Evolutionary conservation across 352 stramenopile species (phyloP), one percentile per base, ranked within the genome.

Genomic region (Elongisporangium senticosum): DNA sequence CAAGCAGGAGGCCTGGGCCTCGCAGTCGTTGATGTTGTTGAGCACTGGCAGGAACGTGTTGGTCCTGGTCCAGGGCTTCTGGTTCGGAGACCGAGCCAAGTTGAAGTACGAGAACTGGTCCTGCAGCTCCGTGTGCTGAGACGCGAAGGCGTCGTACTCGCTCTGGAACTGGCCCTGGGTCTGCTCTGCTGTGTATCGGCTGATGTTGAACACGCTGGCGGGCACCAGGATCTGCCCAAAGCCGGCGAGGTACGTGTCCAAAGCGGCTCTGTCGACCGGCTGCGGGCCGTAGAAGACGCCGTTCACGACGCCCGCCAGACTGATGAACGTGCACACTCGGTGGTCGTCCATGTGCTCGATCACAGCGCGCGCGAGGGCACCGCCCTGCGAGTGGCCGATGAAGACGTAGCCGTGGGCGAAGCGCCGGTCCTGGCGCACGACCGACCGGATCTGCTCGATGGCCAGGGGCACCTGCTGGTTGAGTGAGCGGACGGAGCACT

Each of bases 341-440:
- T 86, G 75, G 53, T 83, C 73, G 51, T 86, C 64, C 73, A 81
- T 81, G 43, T 77, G 64, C 59, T 86, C 75, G 22, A 83, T 51
- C 10, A 86, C 73, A 8, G 67, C 69, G n/a, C 73, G 73, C 8
- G 69, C 69, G 8, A 83, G 49, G 1, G 70, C 49, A 0, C 76
- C 76, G 4, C 74, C 76, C 5, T 79, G 69, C 3, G 74, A 86
- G 43, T 86, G 72, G 2, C 62, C 72, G 7, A 86, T 71, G 21
- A 86, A 72, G 26, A 74, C 49, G 56, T 86, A 86, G 39, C 76
- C 76, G 6, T 68, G 57, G 53, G 59, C 62, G 56, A 79, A 81
- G 0, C 59, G 58, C 19, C 59, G 53, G 55, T 80, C 68, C 24
- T 67, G 69, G n/a, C 58, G 40, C 1, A 70, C 62, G 26, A 81